Conservation (phyloP, 192 early-diverging fungal genomes). For the Tieghemiomyces parasiticus region DNA sequence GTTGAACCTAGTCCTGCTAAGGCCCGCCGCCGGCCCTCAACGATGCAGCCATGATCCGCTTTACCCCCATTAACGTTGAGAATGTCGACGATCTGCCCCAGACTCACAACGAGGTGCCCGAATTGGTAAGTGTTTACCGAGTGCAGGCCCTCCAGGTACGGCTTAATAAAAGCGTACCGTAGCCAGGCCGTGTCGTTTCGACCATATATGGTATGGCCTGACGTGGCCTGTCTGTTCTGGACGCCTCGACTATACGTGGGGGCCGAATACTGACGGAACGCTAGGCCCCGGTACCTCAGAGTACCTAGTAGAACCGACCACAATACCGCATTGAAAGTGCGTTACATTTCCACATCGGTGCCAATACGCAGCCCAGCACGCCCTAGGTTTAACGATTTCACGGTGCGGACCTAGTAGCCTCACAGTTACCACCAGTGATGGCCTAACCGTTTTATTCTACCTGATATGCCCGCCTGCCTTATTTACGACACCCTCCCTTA, state of each 20-base stretch:
- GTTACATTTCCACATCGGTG: neutral
- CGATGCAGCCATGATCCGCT: conserved; percentile 10
- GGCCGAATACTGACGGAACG: no score
- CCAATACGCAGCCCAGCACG: neutral
- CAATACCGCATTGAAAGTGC: no score
- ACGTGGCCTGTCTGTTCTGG: no score
- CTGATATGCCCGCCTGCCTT: neutral
- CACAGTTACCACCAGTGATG: neutral
- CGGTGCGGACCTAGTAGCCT: neutral
- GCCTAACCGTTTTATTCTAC: neutral
- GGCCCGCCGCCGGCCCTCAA: no score
- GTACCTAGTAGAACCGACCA: no score
- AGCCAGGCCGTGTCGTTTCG: no score
- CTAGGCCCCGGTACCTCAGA: no score
- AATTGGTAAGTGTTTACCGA: conserved; percentile 3
- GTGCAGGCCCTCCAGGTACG: no score
- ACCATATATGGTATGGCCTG: no score
- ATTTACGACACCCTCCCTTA: neutral
- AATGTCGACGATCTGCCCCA: neutral
- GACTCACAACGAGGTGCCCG: neutral
- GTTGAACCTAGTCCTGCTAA: no score
- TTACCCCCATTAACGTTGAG: conserved; percentile 10
- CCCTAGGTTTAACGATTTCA: neutral
- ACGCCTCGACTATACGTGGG: no score
- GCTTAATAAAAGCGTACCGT: no score